Percentiles rank a stretch among this genome's conserved stretches.
Evolutionary conservation across 73 alveolate species (phyloP).

Genomic region (Symbiodinium pilosum): DNA sequence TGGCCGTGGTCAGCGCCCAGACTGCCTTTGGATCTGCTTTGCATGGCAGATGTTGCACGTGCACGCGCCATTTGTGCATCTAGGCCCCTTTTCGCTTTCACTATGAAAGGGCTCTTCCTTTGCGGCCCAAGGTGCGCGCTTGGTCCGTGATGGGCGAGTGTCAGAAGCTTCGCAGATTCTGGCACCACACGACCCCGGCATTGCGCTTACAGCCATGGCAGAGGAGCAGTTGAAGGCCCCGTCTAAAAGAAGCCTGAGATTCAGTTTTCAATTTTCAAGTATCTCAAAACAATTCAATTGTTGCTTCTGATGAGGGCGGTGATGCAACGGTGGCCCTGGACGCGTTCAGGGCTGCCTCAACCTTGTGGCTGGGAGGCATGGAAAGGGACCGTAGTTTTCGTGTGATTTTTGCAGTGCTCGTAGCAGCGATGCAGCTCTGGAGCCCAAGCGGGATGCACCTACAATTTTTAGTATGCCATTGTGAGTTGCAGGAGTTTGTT

Average conservation of each 20-base stretch:
- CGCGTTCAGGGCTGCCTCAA: conserved; percentile 19
- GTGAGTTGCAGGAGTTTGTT: too few relatives aligned
- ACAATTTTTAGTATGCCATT: too few relatives aligned
- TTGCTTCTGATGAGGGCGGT: conserved; percentile 7
- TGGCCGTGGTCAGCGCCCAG: conserved; percentile 25
- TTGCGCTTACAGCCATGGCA: conserved; percentile 2
- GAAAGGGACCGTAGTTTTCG: neutral
- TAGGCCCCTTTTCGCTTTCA: neutral
- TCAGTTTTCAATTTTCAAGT: too few relatives aligned
- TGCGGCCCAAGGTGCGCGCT: conserved; percentile 12
- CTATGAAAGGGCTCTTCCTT: too few relatives aligned
- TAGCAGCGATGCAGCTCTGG: too few relatives aligned
- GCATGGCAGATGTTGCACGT: too few relatives aligned
- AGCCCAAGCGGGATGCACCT: too few relatives aligned
- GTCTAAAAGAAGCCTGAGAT: too few relatives aligned
- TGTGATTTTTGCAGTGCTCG: too few relatives aligned
- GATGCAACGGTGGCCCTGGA: conserved; percentile 42
- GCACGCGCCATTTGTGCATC: too few relatives aligned
- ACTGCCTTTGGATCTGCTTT: too few relatives aligned
- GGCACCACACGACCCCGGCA: neutral
- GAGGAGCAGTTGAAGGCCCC: conserved; percentile 61
- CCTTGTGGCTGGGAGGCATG: neutral
- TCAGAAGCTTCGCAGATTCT: conserved; percentile 10
- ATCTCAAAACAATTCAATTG: too few relatives aligned
- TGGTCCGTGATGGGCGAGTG: conserved; percentile 26